Evolutionary conservation across 441 rosid species (phyloP).

Genomic region (Brassica hybrid): DNA sequence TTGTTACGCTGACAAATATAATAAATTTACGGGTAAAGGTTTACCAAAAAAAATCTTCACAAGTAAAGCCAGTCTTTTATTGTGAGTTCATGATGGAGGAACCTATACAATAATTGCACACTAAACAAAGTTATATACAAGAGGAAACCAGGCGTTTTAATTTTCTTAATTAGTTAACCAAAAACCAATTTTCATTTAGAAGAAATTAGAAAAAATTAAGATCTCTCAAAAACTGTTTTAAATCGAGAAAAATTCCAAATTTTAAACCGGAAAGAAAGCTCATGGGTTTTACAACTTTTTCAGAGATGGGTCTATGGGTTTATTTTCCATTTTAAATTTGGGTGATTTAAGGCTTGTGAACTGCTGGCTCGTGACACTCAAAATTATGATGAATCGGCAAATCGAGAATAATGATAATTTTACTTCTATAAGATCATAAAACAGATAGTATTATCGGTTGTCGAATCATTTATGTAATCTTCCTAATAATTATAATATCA

Average conservation of each 20-base stretch:
- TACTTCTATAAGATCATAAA: not conserved
- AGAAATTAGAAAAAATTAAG: not conserved
- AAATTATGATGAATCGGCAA: not conserved
- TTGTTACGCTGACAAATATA: slow-evolving; percentile 27
- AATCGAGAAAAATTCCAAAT: not conserved
- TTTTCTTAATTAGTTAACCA: not conserved
- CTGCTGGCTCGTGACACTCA: not conserved
- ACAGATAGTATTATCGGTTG: too few species aligned
- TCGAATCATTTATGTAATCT: too few species aligned
- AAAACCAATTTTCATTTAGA: not conserved
- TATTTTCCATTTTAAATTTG: not conserved
- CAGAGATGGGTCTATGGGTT: not conserved
- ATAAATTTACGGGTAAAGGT: not conserved
- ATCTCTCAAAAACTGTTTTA: not conserved
- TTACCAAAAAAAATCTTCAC: not conserved
- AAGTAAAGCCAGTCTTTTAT: not conserved
- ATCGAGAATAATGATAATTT: not conserved
- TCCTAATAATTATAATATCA: too few species aligned
- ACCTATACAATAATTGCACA: not conserved
- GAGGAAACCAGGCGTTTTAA: not conserved
- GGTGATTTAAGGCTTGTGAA: not conserved
- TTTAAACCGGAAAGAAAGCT: not conserved
- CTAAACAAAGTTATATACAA: not conserved
- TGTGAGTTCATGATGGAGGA: not conserved
- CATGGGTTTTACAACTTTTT: not conserved